Evolutionary conservation across 768 basidiomycete species (phyloP).

Genomic region (Piloderma croceum): DNA sequence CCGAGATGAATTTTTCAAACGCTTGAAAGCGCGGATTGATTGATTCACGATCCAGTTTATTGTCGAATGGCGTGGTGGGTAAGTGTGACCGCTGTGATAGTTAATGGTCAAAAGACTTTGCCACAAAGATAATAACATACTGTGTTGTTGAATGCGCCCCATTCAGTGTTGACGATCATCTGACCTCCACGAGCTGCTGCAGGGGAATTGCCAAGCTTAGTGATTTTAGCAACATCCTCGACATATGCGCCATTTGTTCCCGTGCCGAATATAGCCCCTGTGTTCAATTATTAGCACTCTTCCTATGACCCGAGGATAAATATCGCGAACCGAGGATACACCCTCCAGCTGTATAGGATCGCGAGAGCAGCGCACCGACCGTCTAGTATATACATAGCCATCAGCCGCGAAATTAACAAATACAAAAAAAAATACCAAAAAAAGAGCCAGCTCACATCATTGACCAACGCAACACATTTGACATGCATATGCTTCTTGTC

Average conservation of each 20-base stretch:
- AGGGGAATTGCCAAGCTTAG: conserved; percentile 67
- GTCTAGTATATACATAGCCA: conserved; percentile 50
- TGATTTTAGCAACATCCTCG: conserved; percentile 78
- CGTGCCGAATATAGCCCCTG: conserved; percentile 88
- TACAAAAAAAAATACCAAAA: neutral
- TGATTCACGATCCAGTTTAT: conserved; percentile 84
- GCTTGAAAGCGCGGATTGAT: conserved; percentile 93
- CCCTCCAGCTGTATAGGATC: conserved; percentile 89
- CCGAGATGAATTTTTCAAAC: conserved; percentile 97
- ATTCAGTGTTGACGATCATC: conserved; percentile 98
- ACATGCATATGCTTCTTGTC: conserved; percentile 90
- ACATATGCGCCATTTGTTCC: conserved; percentile 99
- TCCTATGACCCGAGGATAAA: no score
- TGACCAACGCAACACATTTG: conserved; percentile 86
- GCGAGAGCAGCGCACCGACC: conserved; percentile 88
- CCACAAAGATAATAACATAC: conserved; percentile 38
- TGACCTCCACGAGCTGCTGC: conserved; percentile 56
- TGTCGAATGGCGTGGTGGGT: conserved; percentile 87
- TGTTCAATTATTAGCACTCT: no score
- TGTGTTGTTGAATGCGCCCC: conserved; percentile 96
- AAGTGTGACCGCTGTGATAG: conserved; percentile 63
- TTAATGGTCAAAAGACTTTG: neutral
- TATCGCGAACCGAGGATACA: conserved; percentile 62
- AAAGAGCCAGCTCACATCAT: conserved; percentile 60
- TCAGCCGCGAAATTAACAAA: neutral